A percentile compares a stretch with the other conserved stretches of the same genome.
Evolutionary conservation across 768 basidiomycete genomes (phyloP).

Genomic region (Lactifluus volemus): DNA sequence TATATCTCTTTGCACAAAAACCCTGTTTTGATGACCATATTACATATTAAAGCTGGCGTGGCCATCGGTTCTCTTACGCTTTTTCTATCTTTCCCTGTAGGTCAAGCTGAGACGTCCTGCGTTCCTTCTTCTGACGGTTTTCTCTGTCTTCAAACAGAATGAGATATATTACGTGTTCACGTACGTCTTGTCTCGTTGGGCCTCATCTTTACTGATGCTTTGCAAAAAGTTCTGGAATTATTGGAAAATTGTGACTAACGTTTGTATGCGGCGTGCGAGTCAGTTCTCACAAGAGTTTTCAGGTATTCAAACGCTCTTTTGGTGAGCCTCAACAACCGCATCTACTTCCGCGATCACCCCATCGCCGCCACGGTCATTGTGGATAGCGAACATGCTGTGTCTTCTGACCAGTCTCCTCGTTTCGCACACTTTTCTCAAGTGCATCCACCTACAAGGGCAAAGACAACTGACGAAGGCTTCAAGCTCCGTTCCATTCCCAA

Average conservation of each 20-base stretch:
- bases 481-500: too few relatives aligned
- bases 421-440: too few relatives aligned
- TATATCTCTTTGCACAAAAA: not conserved
- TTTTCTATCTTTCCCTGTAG: conserved; percentile 5
- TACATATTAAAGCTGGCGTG: not conserved
- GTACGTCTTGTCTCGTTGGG: not conserved
- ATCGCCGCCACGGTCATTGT: too few relatives aligned
- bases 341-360: too few relatives aligned
- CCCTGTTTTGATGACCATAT: not conserved
- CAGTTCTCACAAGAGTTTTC: not conserved
- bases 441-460: too few relatives aligned
- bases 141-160: not conserved
- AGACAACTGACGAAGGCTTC: too few relatives aligned
- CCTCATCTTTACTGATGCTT: not conserved
- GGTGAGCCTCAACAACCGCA: too few relatives aligned
- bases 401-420: too few relatives aligned
- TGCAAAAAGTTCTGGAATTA: conserved; percentile 9
- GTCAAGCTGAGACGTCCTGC: not conserved
- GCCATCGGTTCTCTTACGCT: not conserved
- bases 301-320: conserved; percentile 22
- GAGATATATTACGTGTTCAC: conserved; percentile 13
- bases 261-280: not conserved
- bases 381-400: too few relatives aligned
- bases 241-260: conserved; percentile 18
- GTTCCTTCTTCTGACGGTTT: not conserved